Evolutionary conservation across 805 yeast genomes (phyloP), one percentile per base, ranked within the genome.

Genomic region (Blastobotrys americana): DNA sequence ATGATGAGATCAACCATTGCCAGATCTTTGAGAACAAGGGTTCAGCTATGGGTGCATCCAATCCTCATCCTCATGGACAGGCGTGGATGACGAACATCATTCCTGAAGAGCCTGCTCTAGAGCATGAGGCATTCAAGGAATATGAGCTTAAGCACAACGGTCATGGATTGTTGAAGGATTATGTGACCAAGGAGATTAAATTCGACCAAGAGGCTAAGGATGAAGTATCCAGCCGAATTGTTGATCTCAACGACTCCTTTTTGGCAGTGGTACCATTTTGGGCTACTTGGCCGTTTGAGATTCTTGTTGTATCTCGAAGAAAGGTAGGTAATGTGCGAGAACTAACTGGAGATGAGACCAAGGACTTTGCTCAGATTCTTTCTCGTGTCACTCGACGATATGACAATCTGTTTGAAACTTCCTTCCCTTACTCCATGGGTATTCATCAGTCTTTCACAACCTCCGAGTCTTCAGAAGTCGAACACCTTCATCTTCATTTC

Each of bases 251-350:
- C 57, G 84, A 76, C 46, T 67, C 78, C 3, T 82, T 82, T 52
- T 54, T 82, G 18, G 84, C 74, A 3, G 77, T 82, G 8, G 87
- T 82, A 16, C 89, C 89, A 44, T 82, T 77, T 59, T 82, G 90
- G 90, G 89, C 88, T 4, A 70, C 78, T 28, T 82, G 89, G 89
- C 90, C 90, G 13, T 82, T 81, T 58, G 88, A 82, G 63, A 77
- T 85, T 4, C 63, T 82, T 64, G 65, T 82, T 27, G 62, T 82
- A 4, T 59, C 85, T n/a, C 77, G 77, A 55, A 60, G 66, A 10
- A 80, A 78, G 46, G 63, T 78, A 42, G 61, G 72, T 19, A 73
- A 78, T 9, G 58, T 80, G 10, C 65, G 63, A 34, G 72, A 73
- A 22, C 72, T 80, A 52, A 64, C 62, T 22, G 68, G 63, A 3